Conservation (phyloP, 2,329 filamentous ascomycete genomes). For the Neobulgaria alba region DNA sequence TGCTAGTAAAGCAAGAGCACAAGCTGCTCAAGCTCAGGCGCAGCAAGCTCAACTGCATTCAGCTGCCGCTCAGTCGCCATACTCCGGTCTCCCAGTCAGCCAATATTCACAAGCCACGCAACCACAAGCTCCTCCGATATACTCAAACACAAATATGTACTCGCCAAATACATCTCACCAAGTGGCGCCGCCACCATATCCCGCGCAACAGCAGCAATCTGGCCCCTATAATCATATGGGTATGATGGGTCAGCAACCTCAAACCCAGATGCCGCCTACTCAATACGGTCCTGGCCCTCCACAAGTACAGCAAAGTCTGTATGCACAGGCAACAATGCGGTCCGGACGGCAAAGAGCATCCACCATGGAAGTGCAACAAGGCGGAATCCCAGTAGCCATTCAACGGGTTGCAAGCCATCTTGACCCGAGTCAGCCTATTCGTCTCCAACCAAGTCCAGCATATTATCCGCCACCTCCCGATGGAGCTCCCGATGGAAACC, state of each 20-base stretch:
- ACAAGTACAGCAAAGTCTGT: constrained; percentile 56
- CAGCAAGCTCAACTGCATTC: constrained; percentile 45
- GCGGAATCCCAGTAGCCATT: constrained; percentile 83
- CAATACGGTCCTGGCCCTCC: constrained; percentile 47
- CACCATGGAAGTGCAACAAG: constrained; percentile 92
- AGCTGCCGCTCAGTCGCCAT: constrained; percentile 54
- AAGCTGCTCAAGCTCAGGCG: constrained; percentile 50
- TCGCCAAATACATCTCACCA: constrained; percentile 47
- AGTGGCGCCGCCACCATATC: constrained; percentile 67
- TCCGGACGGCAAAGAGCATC: constrained; percentile 81
- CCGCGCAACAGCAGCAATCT: constrained; percentile 61
- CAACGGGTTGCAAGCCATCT: constrained; percentile 94
- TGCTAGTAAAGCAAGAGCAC: constrained; percentile 81
- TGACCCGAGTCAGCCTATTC: constrained; percentile 88
- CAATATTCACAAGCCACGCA: constrained; percentile 38
- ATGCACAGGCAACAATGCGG: constrained; percentile 66
- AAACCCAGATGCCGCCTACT: constrained; percentile 54
- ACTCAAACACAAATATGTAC: constrained; percentile 79
- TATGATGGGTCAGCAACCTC: constrained; percentile 57
- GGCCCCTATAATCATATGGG: constrained; percentile 64
- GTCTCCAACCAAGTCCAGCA: constrained; percentile 87
- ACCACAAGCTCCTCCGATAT: constrained; percentile 52
- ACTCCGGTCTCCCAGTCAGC: constrained; percentile 43
- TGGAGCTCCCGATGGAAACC: constrained; percentile 59
- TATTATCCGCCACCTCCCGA: constrained; percentile 94